These are phyloP conservation scores for Agrocybe chaxingu DNA, from an alignment of 768 basidiomycete genomes.

Conservation along the genomic window DNA sequence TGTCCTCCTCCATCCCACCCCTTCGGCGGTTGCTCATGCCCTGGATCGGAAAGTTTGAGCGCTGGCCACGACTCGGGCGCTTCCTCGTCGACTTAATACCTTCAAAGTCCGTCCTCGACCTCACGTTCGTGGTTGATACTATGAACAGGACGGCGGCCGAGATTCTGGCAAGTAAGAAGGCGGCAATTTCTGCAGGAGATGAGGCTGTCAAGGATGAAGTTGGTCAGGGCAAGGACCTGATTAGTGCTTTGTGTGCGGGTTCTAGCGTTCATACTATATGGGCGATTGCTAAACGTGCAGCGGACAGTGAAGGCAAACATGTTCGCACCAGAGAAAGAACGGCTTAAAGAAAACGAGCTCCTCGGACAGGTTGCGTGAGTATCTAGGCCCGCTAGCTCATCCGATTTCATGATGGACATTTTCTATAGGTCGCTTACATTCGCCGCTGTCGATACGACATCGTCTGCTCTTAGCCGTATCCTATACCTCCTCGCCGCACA, in stretches of 20 bases:
- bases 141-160: slow-evolving; percentile 31
- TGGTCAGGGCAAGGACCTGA: slow-evolving; percentile 41
- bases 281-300: not conserved
- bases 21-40: slow-evolving; percentile 13
- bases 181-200: slow-evolving; percentile 29
- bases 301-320: slow-evolving; percentile 32
- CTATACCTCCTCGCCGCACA: slow-evolving; percentile 30
- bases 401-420: not conserved
- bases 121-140: slow-evolving; percentile 30
- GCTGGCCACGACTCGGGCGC: slow-evolving; percentile 26
- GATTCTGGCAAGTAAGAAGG: slow-evolving; percentile 35
- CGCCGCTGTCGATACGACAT: slow-evolving; percentile 44
- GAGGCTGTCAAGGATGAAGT: slow-evolving; percentile 29
- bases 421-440: slow-evolving; percentile 23
- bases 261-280: not conserved
- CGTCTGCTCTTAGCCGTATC: slow-evolving; percentile 31
- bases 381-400: not conserved
- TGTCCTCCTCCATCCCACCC: slow-evolving; percentile 8
- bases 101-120: slow-evolving; percentile 20
- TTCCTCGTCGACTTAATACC: slow-evolving; percentile 32
- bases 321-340: slow-evolving; percentile 26
- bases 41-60: slow-evolving; percentile 17
- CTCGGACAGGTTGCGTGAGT: slow-evolving; percentile 26
- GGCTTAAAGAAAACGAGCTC: slow-evolving; percentile 30
- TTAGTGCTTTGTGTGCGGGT: slow-evolving; percentile 40